A percentile compares a stretch with the other conserved stretches of the same genome.
Conservation (phyloP, 2,329 filamentous ascomycete genomes). For the Alternaria burnsii region DNA sequence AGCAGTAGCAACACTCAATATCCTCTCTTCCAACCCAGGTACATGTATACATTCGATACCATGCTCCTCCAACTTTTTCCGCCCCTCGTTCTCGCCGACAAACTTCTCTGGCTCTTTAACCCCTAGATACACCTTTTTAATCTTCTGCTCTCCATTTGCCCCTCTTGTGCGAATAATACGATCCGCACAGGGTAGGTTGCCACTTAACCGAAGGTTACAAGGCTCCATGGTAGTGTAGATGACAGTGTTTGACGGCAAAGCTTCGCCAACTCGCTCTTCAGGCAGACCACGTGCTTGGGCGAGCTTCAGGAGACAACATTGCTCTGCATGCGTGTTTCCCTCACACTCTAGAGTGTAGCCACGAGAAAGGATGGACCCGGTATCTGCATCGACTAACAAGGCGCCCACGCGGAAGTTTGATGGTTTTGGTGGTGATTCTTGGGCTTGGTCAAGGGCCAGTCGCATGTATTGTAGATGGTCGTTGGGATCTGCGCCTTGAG, state of each 20-base stretch:
- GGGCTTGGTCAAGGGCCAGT: conserved; percentile 77
- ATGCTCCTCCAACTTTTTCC: conserved; percentile 71
- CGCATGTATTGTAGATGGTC: conserved; percentile 65
- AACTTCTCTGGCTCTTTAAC: conserved; percentile 91
- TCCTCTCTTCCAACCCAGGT: conserved; percentile 78
- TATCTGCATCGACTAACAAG: conserved; percentile 72
- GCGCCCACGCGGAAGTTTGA: conserved; percentile 96
- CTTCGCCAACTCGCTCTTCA: conserved; percentile 64
- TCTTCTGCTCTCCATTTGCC: conserved; percentile 61
- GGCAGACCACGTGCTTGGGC: conserved; percentile 48
- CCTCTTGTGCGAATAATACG: conserved; percentile 68
- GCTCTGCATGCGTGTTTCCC: conserved; percentile 96
- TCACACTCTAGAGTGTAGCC: conserved; percentile 91
- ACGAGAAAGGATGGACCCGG: conserved; percentile 72
- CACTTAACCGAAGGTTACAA: conserved; percentile 76
- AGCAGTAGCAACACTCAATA: conserved; percentile 81
- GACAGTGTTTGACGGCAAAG: conserved; percentile 63
- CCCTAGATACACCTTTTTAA: conserved; percentile 84
- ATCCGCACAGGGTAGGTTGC: conserved; percentile 80
- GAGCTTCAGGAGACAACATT: conserved; percentile 86
- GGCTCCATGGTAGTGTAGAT: conserved; percentile 96
- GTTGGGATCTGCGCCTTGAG: conserved; percentile 31
- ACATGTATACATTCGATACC: conserved; percentile 80
- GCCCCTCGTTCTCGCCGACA: conserved; percentile 81
- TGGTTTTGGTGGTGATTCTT: conserved; percentile 81